Conservation (phyloP, 768 basidiomycete species). For the Dioszegia hungarica region DNA sequence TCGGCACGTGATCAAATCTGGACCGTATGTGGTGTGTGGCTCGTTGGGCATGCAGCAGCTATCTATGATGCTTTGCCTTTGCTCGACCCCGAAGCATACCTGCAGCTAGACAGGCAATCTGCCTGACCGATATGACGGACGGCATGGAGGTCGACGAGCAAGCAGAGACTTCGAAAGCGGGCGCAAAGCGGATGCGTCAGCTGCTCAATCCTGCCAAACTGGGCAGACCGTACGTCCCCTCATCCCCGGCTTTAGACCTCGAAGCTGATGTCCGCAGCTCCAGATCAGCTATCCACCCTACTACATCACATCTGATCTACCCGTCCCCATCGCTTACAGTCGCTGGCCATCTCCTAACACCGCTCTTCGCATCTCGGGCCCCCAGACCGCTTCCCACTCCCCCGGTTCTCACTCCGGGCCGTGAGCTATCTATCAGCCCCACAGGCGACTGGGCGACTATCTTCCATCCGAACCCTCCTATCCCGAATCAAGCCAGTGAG, state of each 20-base stretch:
- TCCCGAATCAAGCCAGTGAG: neutral
- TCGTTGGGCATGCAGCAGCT: no score
- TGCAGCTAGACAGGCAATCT: no score
- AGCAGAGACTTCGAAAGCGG: conserved; percentile 30
- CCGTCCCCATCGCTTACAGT: conserved; percentile 7
- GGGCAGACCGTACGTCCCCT: conserved; percentile 1
- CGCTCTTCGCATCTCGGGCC: conserved; percentile 12
- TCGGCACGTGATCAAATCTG: no score
- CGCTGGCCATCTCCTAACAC: conserved; percentile 16
- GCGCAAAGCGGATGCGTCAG: conserved; percentile 21
- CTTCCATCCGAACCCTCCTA: conserved; percentile 24
- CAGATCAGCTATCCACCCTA: conserved; percentile 16
- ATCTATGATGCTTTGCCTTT: no score
- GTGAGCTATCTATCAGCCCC: conserved; percentile 18
- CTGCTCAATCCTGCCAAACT: conserved; percentile 2
- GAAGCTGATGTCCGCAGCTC: conserved; percentile 5
- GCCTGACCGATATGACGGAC: neutral
- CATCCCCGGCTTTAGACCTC: neutral
- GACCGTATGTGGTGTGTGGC: no score
- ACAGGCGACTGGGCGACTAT: conserved; percentile 25
- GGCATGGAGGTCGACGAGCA: neutral
- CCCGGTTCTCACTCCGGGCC: conserved; percentile 12
- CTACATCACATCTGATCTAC: conserved; percentile 24
- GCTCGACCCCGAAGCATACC: no score
- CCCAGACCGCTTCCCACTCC: conserved; percentile 22